These are phyloP conservation scores for Aspergillus cavernicola DNA, from an alignment of 495 filamentous ascomycete species.

Conservation along the genomic window DNA sequence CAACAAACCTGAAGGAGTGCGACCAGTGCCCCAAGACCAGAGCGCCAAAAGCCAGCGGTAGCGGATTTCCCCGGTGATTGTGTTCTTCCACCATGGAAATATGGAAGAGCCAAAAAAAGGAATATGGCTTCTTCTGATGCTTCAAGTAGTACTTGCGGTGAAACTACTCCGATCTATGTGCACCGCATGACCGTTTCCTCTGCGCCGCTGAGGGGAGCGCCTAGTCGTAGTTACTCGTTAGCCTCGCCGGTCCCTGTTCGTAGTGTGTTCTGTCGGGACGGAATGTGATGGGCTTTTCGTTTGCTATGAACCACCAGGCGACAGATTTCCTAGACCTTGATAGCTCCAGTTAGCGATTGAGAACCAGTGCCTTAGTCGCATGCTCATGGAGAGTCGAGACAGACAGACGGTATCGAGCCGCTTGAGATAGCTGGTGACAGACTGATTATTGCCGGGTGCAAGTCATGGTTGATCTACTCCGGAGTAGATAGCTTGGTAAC, in stretches of 20 bases:
- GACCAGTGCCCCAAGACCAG: constrained; percentile 1
- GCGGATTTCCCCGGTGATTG: not conserved
- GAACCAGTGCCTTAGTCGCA: no score
- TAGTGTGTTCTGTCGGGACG: constrained; percentile 6
- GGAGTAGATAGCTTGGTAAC: no score
- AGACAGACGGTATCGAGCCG: no score
- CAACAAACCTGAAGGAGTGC: constrained; percentile 6
- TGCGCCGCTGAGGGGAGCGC: constrained; percentile 32
- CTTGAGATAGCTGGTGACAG: not conserved
- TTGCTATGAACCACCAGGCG: no score
- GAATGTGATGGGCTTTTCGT: not conserved
- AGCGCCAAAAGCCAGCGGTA: constrained; percentile 15
- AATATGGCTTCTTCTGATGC: constrained; percentile 13
- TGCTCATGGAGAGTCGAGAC: no score
- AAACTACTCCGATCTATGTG: constrained; percentile 29
- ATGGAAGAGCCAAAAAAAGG: constrained; percentile 2
- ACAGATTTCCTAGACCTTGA: constrained; percentile 4
- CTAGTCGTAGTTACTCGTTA: constrained; percentile 21
- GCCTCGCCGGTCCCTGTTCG: constrained; percentile 18
- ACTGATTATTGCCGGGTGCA: not conserved
- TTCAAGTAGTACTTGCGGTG: constrained; percentile 18
- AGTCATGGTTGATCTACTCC: not conserved
- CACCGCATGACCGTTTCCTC: constrained; percentile 39
- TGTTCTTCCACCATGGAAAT: not conserved
- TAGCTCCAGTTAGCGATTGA: constrained; percentile 10